Base-by-base conservation (phyloP, 208 protist genomes). In the Blechomonas ayalai region DNA sequence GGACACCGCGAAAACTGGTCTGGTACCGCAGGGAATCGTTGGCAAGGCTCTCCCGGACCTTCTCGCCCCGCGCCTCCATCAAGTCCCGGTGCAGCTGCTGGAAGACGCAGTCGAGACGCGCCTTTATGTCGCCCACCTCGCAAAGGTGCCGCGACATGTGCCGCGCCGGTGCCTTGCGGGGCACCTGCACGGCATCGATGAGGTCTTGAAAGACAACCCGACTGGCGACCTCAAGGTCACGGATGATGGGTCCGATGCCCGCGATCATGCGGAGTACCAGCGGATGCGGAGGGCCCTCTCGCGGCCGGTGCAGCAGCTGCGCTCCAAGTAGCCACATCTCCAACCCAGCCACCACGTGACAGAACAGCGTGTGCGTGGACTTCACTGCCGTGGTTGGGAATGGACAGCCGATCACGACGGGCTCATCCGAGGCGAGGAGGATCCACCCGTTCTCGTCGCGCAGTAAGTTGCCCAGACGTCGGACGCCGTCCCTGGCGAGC, bases 161-260 rank as follows among this genome's bases (percentile, higher is more conserved):
- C 22, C 57, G 49, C 40, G 59, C 47, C 16, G 66, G 55, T 60
- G 66, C 75, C 20, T 34, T 52, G 2, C 31, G 48, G 24, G 62
- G 59, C 29, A 43, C 34, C 29, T 71, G 39, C 12, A 79, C 47
- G 5, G 69, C 52, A 47, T 83, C 54, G 24, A 83, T 76, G 29
- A 83, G 51, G 43, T 78, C 69, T 50, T 83, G 74, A 44, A 83
- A 75, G 20, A 72, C 58, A n/a, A 52, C 35, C 20, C 55, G 41
- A 33, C 59, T 59, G 38, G 66, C 66, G 20, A 18, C 22, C 35
- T 75, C 56, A 23, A 78, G 47, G 36, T 58, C 46, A 15, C 18
- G 25, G 9, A 74, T 37, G 6, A 74, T 41, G 10, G 69, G 61
- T 26, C 7, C 37, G 19, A 72, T n/a, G n/a, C 40, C 45, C 0